phyloP scores from a whole-genome alignment of 192 early-diverging fungal genomes.

The Coemansia aciculifera region DNA sequence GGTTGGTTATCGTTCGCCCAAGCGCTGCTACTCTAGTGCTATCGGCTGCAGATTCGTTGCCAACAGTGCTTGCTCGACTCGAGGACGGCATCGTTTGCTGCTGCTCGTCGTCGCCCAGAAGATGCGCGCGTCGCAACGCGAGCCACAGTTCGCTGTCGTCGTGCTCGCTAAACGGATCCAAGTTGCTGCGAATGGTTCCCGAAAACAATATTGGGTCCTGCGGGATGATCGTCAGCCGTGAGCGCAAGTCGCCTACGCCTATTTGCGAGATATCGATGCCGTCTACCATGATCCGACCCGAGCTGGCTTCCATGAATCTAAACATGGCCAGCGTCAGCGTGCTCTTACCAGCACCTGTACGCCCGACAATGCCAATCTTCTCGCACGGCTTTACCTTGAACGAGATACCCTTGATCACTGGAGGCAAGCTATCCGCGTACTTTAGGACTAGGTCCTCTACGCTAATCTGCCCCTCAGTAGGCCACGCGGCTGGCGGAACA shows the following conservation, averaged over 20 bases:
- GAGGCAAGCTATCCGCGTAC: conserved; percentile 77
- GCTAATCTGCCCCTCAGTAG: conserved; percentile 68
- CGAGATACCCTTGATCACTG: conserved; percentile 65
- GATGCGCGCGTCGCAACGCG: conserved; percentile 64
- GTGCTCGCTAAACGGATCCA: conserved; percentile 52
- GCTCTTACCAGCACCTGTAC: conserved; percentile 74
- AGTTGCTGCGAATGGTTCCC: conserved; percentile 62
- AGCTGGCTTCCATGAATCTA: conserved; percentile 65
- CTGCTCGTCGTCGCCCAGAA: conserved; percentile 64
- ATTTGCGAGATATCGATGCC: conserved; percentile 62
- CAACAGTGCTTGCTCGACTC: conserved; percentile 27
- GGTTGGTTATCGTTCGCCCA: conserved; percentile 42
- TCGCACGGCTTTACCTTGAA: conserved; percentile 52
- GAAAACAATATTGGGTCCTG: conserved; percentile 80
- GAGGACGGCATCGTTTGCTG: conserved; percentile 8
- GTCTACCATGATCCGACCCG: conserved; percentile 65
- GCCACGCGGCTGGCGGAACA: conserved; percentile 68
- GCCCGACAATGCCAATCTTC: conserved; percentile 65
- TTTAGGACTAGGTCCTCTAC: conserved; percentile 78
- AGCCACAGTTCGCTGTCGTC: conserved; percentile 67
- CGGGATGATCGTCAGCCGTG: conserved; percentile 79
- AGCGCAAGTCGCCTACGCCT: conserved; percentile 58
- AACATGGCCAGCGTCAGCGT: conserved; percentile 64
- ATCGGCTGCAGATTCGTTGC: conserved; percentile 8
- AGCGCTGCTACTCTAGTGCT: conserved; percentile 10